Base-by-base conservation (phyloP, 495 filamentous ascomycete genomes). In the Aspergillus incahuasiensis region DNA sequence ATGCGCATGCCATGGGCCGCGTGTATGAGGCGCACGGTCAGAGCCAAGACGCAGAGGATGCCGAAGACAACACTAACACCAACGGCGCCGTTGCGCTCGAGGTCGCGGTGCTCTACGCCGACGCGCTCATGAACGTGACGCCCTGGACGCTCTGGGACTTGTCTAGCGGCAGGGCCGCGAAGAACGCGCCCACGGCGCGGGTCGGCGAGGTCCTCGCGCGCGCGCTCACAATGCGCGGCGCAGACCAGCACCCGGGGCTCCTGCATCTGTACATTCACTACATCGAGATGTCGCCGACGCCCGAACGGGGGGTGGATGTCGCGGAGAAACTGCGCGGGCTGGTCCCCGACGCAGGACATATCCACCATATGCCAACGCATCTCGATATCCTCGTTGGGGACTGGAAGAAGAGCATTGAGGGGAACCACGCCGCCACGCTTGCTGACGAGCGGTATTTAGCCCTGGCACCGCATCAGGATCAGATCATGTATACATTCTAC, bases 311-410 rank as follows among this genome's bases (percentile, higher is more conserved):
- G 0, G 64, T 88, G 2, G 65, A 68, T 1, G 71, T 73, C 12
- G 83, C 85, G 0, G 79, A 87, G 50, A 71, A 74, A 35, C 76
- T 89, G 6, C 80, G 84, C 5, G 77, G 74, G 1, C 74, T 88
- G 1, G 77, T 86, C 0, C 86, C 86, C 0, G 83, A 88, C 53
- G 75, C 82, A 0, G 86, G 86, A 5, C 86, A 89, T 60, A 71
- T 89, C 21, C 76, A 83, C 47, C 86, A 89, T 60, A 89, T 89
- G 86, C 85, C 86, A 0, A 78, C 78, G 0, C 86, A 89, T 61
- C 69, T 89, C 21, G 85, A 88, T 63, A 72, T 88, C 11, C 71
- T 89, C 4, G 79, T 79, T 44, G 86, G 86, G 3, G 83, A 88
- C 58, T 89, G 87, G 64, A 72, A 78, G 4, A 71, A 69, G 12